Percentiles rank a stretch among this genome's conserved stretches.
These are phyloP conservation scores for Fusarium nygamai DNA, from an alignment of 2,329 filamentous ascomycete genomes.

Conservation along the genomic window DNA sequence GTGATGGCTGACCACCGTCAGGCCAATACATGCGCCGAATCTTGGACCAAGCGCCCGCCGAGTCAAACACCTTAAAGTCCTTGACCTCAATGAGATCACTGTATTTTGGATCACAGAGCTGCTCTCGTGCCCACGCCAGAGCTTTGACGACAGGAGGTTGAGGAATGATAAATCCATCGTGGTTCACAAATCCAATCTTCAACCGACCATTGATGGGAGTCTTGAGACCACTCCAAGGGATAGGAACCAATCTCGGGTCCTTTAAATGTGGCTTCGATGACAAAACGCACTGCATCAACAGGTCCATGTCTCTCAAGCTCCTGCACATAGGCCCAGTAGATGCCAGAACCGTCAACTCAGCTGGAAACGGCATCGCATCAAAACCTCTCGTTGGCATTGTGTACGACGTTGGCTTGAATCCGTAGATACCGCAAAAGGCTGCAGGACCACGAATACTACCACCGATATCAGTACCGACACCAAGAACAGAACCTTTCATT, in stretches of 20 bases:
- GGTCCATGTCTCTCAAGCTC: not conserved
- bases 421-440: not conserved
- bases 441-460: not conserved
- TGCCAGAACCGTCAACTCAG: conserved; percentile 45
- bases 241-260: conserved; percentile 41
- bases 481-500: conserved; percentile 36
- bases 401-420: not conserved
- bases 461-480: not conserved
- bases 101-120: not conserved
- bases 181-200: conserved; percentile 45
- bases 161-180: conserved; percentile 62
- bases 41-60: not conserved
- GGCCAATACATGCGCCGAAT: not conserved
- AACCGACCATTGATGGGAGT: conserved; percentile 61
- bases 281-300: not conserved
- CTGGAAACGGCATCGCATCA: conserved; percentile 39
- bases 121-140: conserved; percentile 44
- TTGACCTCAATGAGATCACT: not conserved
- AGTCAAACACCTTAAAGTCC: not conserved
- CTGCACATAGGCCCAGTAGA: not conserved
- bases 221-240: conserved; percentile 37
- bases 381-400: conserved; percentile 1
- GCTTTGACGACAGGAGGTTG: conserved; percentile 69
- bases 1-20: not conserved
- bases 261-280: not conserved